A percentile compares a stretch with the other conserved stretches of the same genome.
These are phyloP conservation scores for Candida rishiriensis DNA, from an alignment of 805 yeast species.

Conservation along the genomic window DNA sequence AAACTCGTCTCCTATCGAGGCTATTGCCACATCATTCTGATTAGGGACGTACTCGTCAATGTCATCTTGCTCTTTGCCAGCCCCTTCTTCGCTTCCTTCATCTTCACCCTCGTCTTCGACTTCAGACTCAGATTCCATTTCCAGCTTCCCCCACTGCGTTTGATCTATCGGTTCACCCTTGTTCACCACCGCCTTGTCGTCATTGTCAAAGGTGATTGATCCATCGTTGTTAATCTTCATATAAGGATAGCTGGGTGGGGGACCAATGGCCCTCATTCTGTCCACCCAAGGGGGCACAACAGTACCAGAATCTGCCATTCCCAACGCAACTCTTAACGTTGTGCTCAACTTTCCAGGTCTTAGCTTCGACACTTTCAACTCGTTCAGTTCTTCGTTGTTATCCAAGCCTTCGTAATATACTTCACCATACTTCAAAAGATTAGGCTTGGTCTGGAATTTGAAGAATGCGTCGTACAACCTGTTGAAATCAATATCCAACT, in stretches of 20 bases:
- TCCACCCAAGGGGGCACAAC: slow-evolving; percentile 77
- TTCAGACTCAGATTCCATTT: slow-evolving; percentile 32
- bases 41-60: slow-evolving; percentile 23
- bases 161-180: slow-evolving; percentile 24
- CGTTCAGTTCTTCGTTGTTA: slow-evolving; percentile 29
- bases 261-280: slow-evolving; percentile 64
- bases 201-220: slow-evolving; percentile 29
- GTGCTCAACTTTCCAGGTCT: slow-evolving; percentile 67
- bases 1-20: slow-evolving; percentile 23
- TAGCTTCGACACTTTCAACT: slow-evolving; percentile 29
- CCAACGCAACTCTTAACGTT: slow-evolving; percentile 64
- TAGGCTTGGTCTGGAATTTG: slow-evolving; percentile 72
- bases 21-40: slow-evolving; percentile 26
- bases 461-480: slow-evolving; percentile 83
- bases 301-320: slow-evolving; percentile 40
- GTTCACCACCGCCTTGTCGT: slow-evolving; percentile 8
- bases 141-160: slow-evolving; percentile 30
- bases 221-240: slow-evolving; percentile 42
- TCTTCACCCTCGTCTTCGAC: slow-evolving; percentile 29
- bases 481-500: slow-evolving; percentile 79
- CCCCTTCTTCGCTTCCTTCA: slow-evolving; percentile 22
- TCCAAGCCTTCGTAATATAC: slow-evolving; percentile 69
- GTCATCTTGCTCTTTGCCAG: slow-evolving; percentile 20
- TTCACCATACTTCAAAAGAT: slow-evolving; percentile 66
- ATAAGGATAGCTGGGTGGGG: slow-evolving; percentile 78